Conservation (phyloP, 2,329 filamentous ascomycete genomes). For the Alternaria brassicae region DNA sequence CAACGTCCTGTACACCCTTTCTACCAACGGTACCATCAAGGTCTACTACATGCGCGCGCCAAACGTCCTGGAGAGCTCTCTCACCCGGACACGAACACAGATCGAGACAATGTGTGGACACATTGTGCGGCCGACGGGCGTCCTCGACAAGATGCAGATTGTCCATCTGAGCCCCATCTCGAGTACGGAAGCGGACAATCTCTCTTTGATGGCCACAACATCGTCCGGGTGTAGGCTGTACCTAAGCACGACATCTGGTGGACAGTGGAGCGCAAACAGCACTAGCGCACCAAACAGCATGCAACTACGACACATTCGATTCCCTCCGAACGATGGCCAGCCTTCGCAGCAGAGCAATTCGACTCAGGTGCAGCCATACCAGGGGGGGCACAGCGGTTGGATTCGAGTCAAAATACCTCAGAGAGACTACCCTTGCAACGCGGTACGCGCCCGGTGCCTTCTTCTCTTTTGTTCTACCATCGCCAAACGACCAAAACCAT, state of each 20-base stretch:
- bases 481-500: constrained; percentile 67
- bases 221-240: constrained; percentile 91
- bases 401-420: constrained; percentile 37
- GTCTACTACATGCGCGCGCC: constrained; percentile 83
- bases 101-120: constrained; percentile 79
- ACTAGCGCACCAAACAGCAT: constrained; percentile 85
- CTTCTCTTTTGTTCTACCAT: constrained; percentile 77
- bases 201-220: constrained; percentile 90
- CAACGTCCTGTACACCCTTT: constrained; percentile 89
- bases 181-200: constrained; percentile 76
- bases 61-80: constrained; percentile 60
- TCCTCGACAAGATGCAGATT: constrained; percentile 73
- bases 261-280: constrained; percentile 64
- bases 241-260: constrained; percentile 84
- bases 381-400: constrained; percentile 35
- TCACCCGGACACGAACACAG: constrained; percentile 61
- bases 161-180: constrained; percentile 87
- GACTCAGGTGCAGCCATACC: constrained; percentile 42
- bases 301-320: constrained; percentile 97
- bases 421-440: constrained; percentile 56
- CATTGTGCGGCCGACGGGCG: constrained; percentile 75
- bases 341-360: constrained; percentile 30
- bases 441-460: constrained; percentile 89
- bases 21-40: constrained; percentile 84
- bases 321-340: constrained; percentile 68